Evolutionary conservation across 208 protist species (phyloP).

Genomic region (Acanthamoeba healyi): DNA sequence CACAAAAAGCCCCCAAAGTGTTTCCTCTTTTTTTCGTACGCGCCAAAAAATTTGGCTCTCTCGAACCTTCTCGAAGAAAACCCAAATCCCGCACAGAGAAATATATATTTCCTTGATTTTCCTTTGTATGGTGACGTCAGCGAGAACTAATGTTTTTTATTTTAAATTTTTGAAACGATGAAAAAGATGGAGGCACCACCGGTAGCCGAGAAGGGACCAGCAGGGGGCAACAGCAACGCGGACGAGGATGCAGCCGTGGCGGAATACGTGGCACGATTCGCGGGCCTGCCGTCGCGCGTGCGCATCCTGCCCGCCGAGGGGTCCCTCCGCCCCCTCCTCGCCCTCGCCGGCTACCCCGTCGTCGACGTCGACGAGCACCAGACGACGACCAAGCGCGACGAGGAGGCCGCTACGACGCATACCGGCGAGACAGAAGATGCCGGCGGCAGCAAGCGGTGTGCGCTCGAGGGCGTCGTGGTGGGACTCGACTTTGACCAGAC

Average conservation of each 20-base stretch:
- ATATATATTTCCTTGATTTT: neutral
- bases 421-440: neutral
- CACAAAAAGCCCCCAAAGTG: no score
- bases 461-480: neutral
- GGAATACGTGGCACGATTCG: neutral
- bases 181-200: no score
- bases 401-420: neutral
- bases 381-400: neutral
- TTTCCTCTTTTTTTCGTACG: neutral
- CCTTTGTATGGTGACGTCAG: no score
- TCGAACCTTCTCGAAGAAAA: neutral
- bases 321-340: neutral
- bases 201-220: no score
- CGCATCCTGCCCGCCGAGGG: neutral
- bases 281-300: neutral
- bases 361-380: neutral
- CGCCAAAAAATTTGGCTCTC: neutral
- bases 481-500: conserved; percentile 62
- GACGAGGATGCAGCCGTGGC: neutral
- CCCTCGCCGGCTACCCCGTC: neutral
- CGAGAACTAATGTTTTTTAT: no score
- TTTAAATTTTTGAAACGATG: no score
- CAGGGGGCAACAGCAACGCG: neutral
- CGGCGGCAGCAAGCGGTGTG: neutral
- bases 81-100: neutral